These are phyloP conservation scores for Torulaspora delbrueckii DNA, from an alignment of 805 yeast genomes.

Conservation along the genomic window DNA sequence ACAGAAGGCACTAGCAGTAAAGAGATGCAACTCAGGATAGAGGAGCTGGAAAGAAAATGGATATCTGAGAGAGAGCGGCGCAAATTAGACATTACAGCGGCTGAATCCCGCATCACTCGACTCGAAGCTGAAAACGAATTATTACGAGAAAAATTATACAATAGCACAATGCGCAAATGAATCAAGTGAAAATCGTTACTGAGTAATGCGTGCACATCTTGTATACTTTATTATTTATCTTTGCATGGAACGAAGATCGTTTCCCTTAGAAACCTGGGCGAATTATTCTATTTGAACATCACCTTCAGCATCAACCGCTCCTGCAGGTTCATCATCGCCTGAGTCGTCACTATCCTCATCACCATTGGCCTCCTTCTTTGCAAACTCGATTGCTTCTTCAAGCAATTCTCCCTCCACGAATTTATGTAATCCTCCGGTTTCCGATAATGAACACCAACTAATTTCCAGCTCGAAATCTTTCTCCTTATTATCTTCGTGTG, in stretches of 20 bases:
- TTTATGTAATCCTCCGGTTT: constrained; percentile 75
- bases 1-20: constrained; percentile 27
- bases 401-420: constrained; percentile 74
- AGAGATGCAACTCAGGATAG: constrained; percentile 47
- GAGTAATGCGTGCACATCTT: constrained; percentile 2
- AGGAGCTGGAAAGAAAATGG: constrained; percentile 61
- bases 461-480: constrained; percentile 94
- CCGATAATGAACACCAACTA: constrained; percentile 76
- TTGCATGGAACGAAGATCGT: constrained; percentile 1
- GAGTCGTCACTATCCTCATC: constrained; percentile 24
- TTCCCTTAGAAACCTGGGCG: not conserved
- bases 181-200: constrained; percentile 2
- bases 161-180: constrained; percentile 10
- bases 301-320: constrained; percentile 20
- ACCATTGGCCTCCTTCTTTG: constrained; percentile 67
- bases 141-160: constrained; percentile 32
- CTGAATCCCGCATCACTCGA: constrained; percentile 46
- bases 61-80: constrained; percentile 68
- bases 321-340: constrained; percentile 20
- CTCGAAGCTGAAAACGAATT: constrained; percentile 52
- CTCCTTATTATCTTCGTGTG: constrained; percentile 97
- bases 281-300: constrained; percentile 21
- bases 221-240: constrained; percentile 2
- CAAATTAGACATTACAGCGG: constrained; percentile 54
- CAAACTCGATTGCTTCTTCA: constrained; percentile 76